Evolutionary conservation across 805 yeast genomes (phyloP), one percentile per base, ranked within the genome.

Genomic region (Kodamaea jinghongensis): DNA sequence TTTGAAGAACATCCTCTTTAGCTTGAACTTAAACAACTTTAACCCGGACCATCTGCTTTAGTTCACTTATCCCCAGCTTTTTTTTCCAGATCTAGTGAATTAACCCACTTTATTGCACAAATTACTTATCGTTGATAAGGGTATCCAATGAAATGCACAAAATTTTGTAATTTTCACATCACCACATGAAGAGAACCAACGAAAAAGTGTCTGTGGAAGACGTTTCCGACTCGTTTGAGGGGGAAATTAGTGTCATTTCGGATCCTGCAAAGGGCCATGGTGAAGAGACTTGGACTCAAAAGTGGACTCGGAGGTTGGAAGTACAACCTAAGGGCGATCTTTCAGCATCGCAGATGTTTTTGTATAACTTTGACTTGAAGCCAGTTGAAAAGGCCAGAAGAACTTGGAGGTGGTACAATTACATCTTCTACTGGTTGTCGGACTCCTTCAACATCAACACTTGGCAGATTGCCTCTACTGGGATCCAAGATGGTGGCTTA

Each of bases 381-480:
- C 96, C 96, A 0, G 88, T 87, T 3, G 91, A 86, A 55, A 71
- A 63, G 11, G 75, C 65, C 3, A 78, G 95, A 52, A 71, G 96
- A 53, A 74, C 76, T n/a, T 88, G 96, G 96, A 65, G 76, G 20
- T 86, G 95, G 95, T 80, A 70, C 60, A 86, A 87, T 59, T 88
- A 67, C 56, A 80, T 84, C 10, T 79, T 76, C 47, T 84, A 86
- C 52, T 88, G 96, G 96, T 61, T 88, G 42, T 88, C 96, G 0
- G 96, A 88, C 58, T 81, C 95, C 23, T 86, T 88, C 67, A 88
- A 88, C 63, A 79, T 88, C 56, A 87, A 86, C 59, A 86, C 96
- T 4, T 87, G 91, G 88, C 89, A 85, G 67, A 86, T 88, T 51
- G 96, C 95, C 2, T 81, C 91, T 6, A 84, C 95, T 0, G 95